Evolutionary conservation across 257 asterid genomes (phyloP).

Genomic region (Perilla frutescens): DNA sequence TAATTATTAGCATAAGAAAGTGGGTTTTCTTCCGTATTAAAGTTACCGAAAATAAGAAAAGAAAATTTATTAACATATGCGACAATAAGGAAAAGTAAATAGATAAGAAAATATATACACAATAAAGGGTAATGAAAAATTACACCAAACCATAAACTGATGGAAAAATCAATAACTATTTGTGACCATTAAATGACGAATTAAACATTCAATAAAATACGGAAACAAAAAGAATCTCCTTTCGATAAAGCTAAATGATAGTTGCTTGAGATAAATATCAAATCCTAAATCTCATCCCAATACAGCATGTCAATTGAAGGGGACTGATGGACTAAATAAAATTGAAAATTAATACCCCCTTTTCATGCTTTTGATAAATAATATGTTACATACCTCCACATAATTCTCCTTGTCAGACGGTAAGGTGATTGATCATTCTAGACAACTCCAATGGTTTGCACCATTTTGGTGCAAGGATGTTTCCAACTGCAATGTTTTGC

Average conservation of each 20-base stretch:
- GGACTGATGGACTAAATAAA: no score
- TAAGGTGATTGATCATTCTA: no score
- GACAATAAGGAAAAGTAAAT: background rate
- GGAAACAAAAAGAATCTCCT: background rate
- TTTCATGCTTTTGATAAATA: no score
- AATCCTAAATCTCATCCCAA: no score
- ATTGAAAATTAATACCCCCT: no score
- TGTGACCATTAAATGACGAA: background rate
- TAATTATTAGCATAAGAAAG: slow-evolving; percentile 14
- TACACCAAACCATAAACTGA: background rate
- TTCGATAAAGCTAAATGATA: background rate
- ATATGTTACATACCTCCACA: no score
- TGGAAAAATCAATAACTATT: background rate
- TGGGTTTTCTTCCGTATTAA: background rate
- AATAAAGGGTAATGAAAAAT: background rate
- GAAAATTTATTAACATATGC: background rate
- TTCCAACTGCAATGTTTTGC: no score
- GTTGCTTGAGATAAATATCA: no score
- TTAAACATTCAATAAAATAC: background rate
- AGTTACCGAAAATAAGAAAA: background rate
- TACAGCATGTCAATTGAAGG: no score
- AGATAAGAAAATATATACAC: background rate
- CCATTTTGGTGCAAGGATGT: no score
- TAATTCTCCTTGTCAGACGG: no score
- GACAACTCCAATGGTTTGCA: no score